These are phyloP conservation scores for Trametes meyenii DNA, from an alignment of 768 basidiomycete species.

Conservation along the genomic window DNA sequence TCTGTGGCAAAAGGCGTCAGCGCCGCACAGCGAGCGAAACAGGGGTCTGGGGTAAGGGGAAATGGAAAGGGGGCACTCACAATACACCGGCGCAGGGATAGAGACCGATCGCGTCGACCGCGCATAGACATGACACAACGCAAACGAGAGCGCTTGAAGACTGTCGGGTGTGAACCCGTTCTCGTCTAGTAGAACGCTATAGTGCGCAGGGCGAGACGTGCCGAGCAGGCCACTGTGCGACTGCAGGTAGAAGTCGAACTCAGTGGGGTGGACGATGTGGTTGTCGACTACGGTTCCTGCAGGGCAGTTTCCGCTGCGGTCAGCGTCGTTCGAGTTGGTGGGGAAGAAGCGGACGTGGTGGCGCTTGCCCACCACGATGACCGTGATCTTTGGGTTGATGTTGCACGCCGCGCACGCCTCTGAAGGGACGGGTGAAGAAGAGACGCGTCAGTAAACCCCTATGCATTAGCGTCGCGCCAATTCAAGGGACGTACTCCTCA, in stretches of 20 bases:
- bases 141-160: conserved; percentile 71
- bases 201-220: conserved; percentile 70
- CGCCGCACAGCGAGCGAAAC: not conserved
- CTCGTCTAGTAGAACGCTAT: conserved; percentile 53
- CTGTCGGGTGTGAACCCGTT: conserved; percentile 71
- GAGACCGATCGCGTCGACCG: conserved; percentile 81
- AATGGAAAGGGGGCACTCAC: conserved; percentile 42
- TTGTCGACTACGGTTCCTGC: conserved; percentile 81
- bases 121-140: conserved; percentile 81
- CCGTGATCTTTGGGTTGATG: conserved; percentile 68
- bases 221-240: conserved; percentile 79
- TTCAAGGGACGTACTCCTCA: conserved; percentile 19
- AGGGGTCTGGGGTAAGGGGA: not conserved
- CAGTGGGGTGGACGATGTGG: conserved; percentile 68
- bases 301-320: conserved; percentile 71
- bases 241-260: conserved; percentile 79
- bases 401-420: conserved; percentile 63
- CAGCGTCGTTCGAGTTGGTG: conserved; percentile 44
- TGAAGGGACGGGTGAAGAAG: conserved; percentile 32
- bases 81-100: conserved; percentile 82
- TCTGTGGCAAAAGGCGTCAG: conserved; percentile 43
- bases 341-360: conserved; percentile 73
- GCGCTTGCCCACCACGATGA: conserved; percentile 80
- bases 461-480: not conserved
- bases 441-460: conserved; percentile 6